A percentile compares a stretch with the other conserved stretches of the same genome.
phyloP scores from a whole-genome alignment of 2,329 filamentous ascomycete species.

The Aspergillus fumigatus region DNA sequence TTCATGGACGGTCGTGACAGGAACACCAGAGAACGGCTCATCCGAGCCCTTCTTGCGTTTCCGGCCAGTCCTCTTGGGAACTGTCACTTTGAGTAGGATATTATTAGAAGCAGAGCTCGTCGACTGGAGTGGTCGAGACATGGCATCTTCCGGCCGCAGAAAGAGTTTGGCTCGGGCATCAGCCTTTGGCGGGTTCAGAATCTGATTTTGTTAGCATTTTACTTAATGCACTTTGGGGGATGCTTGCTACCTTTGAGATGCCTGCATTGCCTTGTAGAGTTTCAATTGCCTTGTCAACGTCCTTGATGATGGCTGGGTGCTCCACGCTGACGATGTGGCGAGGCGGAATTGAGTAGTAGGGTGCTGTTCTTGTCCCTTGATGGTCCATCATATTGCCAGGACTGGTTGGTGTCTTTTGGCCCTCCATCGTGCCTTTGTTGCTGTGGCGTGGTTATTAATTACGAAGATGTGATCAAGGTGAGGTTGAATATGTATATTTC shows the following conservation, averaged over 20 bases:
- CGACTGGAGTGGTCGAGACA: constrained; percentile 73
- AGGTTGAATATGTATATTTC: neutral
- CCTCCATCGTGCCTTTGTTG: neutral
- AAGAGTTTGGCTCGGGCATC: constrained; percentile 61
- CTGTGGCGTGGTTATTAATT: neutral
- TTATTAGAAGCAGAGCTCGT: constrained; percentile 74
- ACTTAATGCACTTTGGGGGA: neutral
- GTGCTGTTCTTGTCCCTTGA: constrained; percentile 31
- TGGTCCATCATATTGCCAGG: constrained; percentile 18
- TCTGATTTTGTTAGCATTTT: constrained; percentile 27
- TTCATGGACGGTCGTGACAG: constrained; percentile 24
- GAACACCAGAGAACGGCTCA: constrained; percentile 56
- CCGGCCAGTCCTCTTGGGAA: constrained; percentile 80
- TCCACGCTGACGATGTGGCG: constrained; percentile 58
- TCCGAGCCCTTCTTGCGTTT: constrained; percentile 77
- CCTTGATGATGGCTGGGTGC: constrained; percentile 62
- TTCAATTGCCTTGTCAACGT: constrained; percentile 59
- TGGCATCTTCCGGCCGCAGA: constrained; percentile 72
- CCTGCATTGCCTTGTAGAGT: constrained; percentile 56
- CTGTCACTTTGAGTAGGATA: constrained; percentile 76
- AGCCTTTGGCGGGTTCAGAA: constrained; percentile 42
- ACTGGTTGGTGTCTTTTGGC: neutral
- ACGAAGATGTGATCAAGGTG: neutral
- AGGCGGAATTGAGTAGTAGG: constrained; percentile 49
- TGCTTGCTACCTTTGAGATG: constrained; percentile 47